Evolutionary conservation across 345 rosid species (phyloP).

Genomic region (Ricinus communis): DNA sequence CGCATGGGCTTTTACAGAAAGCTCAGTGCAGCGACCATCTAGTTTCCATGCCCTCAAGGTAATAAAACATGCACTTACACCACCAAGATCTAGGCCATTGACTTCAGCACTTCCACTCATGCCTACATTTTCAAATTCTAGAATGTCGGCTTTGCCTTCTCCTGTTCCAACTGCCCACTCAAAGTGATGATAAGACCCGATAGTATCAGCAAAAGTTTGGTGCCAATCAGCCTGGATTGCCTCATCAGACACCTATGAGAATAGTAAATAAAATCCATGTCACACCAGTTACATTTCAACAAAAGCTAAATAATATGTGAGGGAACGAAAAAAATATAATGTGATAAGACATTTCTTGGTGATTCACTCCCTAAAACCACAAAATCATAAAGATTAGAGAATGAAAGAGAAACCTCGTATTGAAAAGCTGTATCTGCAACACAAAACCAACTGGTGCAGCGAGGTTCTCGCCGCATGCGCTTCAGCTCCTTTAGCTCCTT

Average conservation of each 20-base stretch:
- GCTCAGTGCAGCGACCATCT: conserved; percentile 78
- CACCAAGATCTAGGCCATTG: conserved; percentile 68
- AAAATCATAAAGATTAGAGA: conserved; percentile 2
- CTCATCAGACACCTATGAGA: conserved; percentile 67
- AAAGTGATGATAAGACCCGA: conserved; percentile 77
- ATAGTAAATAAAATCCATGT: conserved; percentile 22
- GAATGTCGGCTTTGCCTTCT: conserved; percentile 84
- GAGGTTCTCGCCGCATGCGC: conserved; percentile 80
- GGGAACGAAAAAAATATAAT: neutral
- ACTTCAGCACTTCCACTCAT: conserved; percentile 56
- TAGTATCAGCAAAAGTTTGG: conserved; percentile 66
- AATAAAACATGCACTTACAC: conserved; percentile 67
- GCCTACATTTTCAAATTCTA: conserved; percentile 85
- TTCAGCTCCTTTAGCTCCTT: conserved; percentile 94
- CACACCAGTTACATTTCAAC: neutral
- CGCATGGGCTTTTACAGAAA: conserved; percentile 88
- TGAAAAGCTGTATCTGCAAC: conserved; percentile 82
- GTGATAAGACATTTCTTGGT: neutral
- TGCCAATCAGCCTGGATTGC: conserved; percentile 82
- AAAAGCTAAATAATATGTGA: neutral
- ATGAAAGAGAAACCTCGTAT: conserved; percentile 60
- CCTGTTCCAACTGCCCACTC: conserved; percentile 97
- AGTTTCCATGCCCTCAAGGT: conserved; percentile 80
- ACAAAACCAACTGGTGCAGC: conserved; percentile 90
- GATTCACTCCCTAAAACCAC: neutral